A percentile compares a stretch with the other conserved stretches of the same genome.
phyloP scores from a whole-genome alignment of 2,329 filamentous ascomycete species.

The Arthrobotrys sphaeroides region DNA sequence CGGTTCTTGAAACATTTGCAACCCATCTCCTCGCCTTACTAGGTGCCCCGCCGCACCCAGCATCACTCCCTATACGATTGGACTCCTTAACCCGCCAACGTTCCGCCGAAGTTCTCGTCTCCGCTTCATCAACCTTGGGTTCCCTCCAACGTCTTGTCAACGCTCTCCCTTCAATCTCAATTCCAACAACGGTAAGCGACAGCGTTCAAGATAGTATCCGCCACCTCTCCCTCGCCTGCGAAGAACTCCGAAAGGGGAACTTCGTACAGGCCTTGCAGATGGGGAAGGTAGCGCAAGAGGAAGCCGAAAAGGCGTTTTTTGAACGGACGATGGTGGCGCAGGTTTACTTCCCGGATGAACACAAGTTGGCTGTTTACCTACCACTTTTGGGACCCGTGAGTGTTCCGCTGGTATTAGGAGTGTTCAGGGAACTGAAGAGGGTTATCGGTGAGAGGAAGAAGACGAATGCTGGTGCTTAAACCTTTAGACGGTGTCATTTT shows the following conservation, averaged over 20 bases:
- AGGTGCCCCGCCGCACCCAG: conserved; percentile 79
- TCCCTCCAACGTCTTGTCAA: conserved; percentile 85
- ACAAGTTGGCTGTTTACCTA: conserved; percentile 95
- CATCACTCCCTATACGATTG: conserved; percentile 82
- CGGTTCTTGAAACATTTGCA: conserved; percentile 87
- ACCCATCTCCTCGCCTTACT: conserved; percentile 88
- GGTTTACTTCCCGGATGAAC: conserved; percentile 97
- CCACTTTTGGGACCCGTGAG: conserved; percentile 89
- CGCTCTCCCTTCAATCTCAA: conserved; percentile 87
- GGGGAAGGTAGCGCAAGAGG: conserved; percentile 83
- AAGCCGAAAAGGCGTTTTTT: conserved; percentile 94
- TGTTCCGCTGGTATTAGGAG: conserved; percentile 84
- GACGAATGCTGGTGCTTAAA: background rate
- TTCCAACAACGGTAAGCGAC: conserved; percentile 84
- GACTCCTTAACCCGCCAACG: conserved; percentile 86
- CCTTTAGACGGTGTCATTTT: background rate
- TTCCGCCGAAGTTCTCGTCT: conserved; percentile 83
- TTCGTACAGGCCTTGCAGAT: conserved; percentile 77
- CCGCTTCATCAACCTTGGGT: conserved; percentile 92
- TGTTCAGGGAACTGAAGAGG: conserved; percentile 80
- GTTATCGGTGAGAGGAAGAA: conserved; percentile 65
- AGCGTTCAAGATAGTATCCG: conserved; percentile 81
- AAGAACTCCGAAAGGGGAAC: conserved; percentile 70
- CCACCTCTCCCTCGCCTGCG: conserved; percentile 80
- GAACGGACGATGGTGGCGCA: conserved; percentile 99